Conservation (phyloP, 2,329 filamentous ascomycete genomes). For the Cercospora berteroae region DNA sequence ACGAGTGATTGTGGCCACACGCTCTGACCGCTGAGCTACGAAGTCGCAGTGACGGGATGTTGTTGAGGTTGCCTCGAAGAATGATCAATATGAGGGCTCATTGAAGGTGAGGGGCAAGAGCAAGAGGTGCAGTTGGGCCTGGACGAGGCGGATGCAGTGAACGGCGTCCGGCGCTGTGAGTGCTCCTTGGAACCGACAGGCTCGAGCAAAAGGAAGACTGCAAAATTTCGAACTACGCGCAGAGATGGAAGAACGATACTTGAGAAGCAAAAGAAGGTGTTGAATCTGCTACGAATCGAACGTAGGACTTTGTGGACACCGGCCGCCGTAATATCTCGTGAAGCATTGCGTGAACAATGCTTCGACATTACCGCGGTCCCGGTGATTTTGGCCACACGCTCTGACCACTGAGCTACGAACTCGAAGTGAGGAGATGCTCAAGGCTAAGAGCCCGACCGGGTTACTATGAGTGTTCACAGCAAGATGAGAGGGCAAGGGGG, state of each 20-base stretch:
- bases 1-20: neutral
- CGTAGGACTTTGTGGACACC: neutral
- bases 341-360: neutral
- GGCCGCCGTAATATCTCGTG: neutral
- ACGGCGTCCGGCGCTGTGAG: too few species aligned
- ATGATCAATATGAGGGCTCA: neutral
- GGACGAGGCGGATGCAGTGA: too few species aligned
- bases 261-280: neutral
- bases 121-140: neutral
- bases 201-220: neutral
- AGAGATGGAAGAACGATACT: too few species aligned
- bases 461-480: too few species aligned
- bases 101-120: neutral
- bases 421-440: too few species aligned
- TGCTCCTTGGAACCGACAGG: neutral
- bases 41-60: neutral
- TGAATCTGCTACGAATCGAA: neutral
- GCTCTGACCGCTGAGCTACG: neutral
- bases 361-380: neutral
- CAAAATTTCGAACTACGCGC: neutral
- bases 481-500: too few species aligned
- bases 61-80: neutral
- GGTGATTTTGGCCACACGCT: neutral
- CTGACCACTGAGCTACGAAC: too few species aligned
- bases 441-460: too few species aligned